phyloP scores from a whole-genome alignment of 139 green algal species.

The Coccomyxa sp. region DNA sequence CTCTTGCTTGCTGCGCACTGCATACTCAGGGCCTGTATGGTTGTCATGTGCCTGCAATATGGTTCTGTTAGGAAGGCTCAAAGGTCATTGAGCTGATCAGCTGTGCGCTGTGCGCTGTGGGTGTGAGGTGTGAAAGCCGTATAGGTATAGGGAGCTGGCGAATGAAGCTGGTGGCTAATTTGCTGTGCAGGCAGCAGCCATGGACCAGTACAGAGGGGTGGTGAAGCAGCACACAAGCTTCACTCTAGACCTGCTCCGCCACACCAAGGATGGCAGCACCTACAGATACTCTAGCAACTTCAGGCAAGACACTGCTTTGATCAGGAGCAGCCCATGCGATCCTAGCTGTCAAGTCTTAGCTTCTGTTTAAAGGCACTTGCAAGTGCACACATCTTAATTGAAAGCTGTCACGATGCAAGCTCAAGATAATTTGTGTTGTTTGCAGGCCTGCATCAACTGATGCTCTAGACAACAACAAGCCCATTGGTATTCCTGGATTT shows the following conservation, averaged over 20 bases:
- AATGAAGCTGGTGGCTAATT: too few species aligned
- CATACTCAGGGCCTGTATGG: background rate
- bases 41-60: background rate
- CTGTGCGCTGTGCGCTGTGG: too few species aligned
- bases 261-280: background rate
- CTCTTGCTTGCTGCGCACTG: background rate
- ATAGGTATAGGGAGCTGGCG: too few species aligned
- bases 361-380: too few species aligned
- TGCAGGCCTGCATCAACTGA: conserved; percentile 18
- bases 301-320: background rate
- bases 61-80: background rate
- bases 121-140: too few species aligned
- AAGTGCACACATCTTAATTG: too few species aligned
- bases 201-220: background rate
- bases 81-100: too few species aligned
- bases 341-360: background rate
- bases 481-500: conserved; percentile 24
- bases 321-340: background rate
- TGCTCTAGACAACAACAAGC: conserved; percentile 9
- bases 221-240: conserved; percentile 9
- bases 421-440: background rate
- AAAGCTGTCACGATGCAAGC: too few species aligned
- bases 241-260: conserved; percentile 5
- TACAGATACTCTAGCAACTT: background rate
- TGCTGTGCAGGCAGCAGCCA: conserved; percentile 5